Percentiles rank a stretch among this genome's conserved stretches.
phyloP scores from a whole-genome alignment of 441 rosid species.

The Croton setiger region DNA sequence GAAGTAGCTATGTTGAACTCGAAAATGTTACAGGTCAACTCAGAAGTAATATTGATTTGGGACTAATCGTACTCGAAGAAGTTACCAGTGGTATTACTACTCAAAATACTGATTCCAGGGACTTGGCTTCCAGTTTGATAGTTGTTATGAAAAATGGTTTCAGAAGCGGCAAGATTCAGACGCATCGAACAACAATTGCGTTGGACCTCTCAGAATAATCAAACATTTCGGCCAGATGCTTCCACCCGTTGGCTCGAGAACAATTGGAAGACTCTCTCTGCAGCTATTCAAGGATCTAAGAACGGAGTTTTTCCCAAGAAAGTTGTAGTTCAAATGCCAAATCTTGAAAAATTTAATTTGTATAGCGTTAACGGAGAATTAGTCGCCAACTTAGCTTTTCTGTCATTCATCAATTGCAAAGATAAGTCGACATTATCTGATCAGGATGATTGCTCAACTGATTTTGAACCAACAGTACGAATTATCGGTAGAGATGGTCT shows the following conservation, averaged over 20 bases:
- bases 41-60: background rate
- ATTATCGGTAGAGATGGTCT: conserved; percentile 2
- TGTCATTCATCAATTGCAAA: background rate
- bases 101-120: background rate
- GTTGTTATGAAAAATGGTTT: background rate
- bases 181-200: background rate
- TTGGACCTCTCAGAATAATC: background rate
- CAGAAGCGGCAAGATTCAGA: conserved; percentile 1
- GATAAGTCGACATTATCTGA: background rate
- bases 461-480: background rate
- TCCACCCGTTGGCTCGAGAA: background rate
- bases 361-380: background rate
- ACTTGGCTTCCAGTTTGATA: background rate
- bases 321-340: too few relatives aligned
- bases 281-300: conserved; percentile 1
- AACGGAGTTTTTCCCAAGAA: background rate
- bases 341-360: too few relatives aligned
- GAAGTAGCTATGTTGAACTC: too few relatives aligned
- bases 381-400: background rate
- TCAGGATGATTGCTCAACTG: background rate
- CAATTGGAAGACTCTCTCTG: background rate
- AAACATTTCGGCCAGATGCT: background rate
- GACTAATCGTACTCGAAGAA: background rate
- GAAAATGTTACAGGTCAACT: too few relatives aligned
- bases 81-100: background rate